phyloP scores from a whole-genome alignment of 768 basidiomycete species.

The Russula earlei region DNA sequence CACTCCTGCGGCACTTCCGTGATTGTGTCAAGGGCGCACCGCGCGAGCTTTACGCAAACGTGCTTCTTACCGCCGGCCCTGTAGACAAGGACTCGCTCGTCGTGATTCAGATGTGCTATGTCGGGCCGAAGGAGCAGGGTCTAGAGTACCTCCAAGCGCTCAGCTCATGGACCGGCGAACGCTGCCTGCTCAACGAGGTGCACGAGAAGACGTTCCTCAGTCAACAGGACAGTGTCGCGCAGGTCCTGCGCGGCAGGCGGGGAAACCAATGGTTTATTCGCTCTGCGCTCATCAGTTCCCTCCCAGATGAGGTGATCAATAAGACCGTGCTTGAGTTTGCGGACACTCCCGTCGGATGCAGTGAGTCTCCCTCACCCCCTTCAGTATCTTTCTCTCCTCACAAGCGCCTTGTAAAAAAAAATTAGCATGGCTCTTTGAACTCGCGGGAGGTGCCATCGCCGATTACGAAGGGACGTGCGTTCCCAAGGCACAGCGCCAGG shows the following conservation, averaged over 20 bases:
- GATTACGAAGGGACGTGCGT: constrained; percentile 69
- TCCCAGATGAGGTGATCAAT: constrained; percentile 81
- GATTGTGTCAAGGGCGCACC: constrained; percentile 89
- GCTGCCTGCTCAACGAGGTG: constrained; percentile 81
- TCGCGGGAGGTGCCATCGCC: constrained; percentile 69
- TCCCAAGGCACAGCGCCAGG: constrained; percentile 70
- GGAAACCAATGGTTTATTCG: constrained; percentile 90
- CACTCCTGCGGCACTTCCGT: constrained; percentile 83
- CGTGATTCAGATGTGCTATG: constrained; percentile 86
- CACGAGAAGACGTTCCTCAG: constrained; percentile 81
- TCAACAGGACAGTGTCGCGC: constrained; percentile 88
- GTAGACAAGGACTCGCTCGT: constrained; percentile 75
- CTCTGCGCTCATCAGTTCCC: constrained; percentile 68
- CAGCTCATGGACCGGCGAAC: constrained; percentile 82
- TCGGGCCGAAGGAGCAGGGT: constrained; percentile 65
- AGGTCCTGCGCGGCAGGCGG: constrained; percentile 76
- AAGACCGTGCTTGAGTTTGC: constrained; percentile 75
- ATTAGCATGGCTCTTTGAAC: constrained; percentile 86
- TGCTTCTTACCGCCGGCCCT: constrained; percentile 85
- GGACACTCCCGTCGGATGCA: constrained; percentile 82
- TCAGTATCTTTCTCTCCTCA: not conserved
- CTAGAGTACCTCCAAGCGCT: constrained; percentile 77
- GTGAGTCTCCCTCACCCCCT: constrained; percentile 38
- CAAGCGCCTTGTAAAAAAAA: not conserved
- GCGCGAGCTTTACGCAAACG: constrained; percentile 80